Base-by-base conservation (phyloP, 2,329 filamentous ascomycete genomes). In the Aspergillus oerlinghausenensis region DNA sequence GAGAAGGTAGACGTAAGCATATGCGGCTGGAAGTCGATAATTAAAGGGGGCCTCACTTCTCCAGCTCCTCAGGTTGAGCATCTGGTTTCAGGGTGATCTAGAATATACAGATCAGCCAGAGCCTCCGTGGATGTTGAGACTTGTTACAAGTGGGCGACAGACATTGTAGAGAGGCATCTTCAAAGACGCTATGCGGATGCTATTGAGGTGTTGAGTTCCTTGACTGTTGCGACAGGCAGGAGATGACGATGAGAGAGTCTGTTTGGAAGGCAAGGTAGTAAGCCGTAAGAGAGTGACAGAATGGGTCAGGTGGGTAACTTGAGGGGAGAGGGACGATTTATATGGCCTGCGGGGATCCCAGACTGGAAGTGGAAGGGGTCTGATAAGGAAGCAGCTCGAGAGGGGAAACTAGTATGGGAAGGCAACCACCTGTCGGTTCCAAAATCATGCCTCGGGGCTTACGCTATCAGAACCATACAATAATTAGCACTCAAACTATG, bases 71-170 rank as follows among this genome's bases (percentile, higher is more conserved):
- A 50, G 79, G 70, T 56, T 84, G 82, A 62, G 88, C 85, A 60
- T 86, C 84, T 43, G 85, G 79, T 76, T 94, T 93, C 75, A 90
- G 84, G 55, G 90, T 91, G 63, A 96, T 85, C 92, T 96, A 59
- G 17, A 52, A 53, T 40, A 40, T 14, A 55, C 14, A 10, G 17
- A 7, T 43, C 45, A 48, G 56, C 56, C 51, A 55, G 48, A 25
- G 28, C 7, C 14, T 6, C 2, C 9, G 21, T 32, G 26, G 23
- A 32, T 50, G 47, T 11, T 25, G 19, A 50, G 11, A 53, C 14
- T 28, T 21, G 32, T 21, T 19, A 29, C 5, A 21, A 45, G 21
- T 9, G 3, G 25, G 10, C 43, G 17, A 65, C 69, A 29, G 65
- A 75, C 73, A 59, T 75, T 76, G 69, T 66, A 75, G 29, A 74